Evolutionary conservation across 208 protist genomes (phyloP), one percentile per base, ranked within the genome.

Genomic region (Trypanosomatidae sp.): DNA sequence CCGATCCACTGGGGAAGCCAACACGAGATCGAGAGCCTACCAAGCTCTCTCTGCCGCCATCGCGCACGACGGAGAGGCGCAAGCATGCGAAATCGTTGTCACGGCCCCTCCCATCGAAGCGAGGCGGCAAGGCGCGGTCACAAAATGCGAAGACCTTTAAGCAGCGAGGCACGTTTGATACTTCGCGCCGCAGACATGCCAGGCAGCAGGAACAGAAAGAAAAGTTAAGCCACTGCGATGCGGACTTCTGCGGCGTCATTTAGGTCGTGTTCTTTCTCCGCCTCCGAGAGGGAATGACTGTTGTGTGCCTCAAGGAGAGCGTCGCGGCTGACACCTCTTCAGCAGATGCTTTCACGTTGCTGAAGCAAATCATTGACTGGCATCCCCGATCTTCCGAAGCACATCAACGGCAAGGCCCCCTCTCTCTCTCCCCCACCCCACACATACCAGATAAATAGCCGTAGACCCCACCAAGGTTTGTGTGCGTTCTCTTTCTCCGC

Each of bases 211-310:
- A 39, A 3, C 67, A 67, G 62, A 78, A 78, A 60, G 60, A 73
- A 46, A 73, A 58, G 17, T 9, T 30, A 30, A 69, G 15, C 3
- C 74, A 78, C 60, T 78, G 74, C 62, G 56, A 43, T 17, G 19
- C 60, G 4, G 62, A 43, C 19, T 39, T 58, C 22, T 77, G 73
- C 66, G 1, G 0, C 7, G 28, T 52, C 36, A 77, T 77, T 58
- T 77, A 41, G 47, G 1, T 30, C n/a, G 33, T 30, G 17, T 36
- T 50, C 12, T 6, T 28, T 28, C 22, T 12, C 15, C 62, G 22
- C 36, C 36, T 62, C 22, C 56, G 13, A 62, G 6, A 62, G 12
- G 17, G 3, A n/a, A 43, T 19, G 58, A 44, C 58, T 8, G 58
- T 22, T 13, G 33, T 43, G 58, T 33, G 33, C 43, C 33, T 62